These are phyloP conservation scores for Aspergillus sparsus DNA, from an alignment of 495 filamentous ascomycete species.

Conservation along the genomic window DNA sequence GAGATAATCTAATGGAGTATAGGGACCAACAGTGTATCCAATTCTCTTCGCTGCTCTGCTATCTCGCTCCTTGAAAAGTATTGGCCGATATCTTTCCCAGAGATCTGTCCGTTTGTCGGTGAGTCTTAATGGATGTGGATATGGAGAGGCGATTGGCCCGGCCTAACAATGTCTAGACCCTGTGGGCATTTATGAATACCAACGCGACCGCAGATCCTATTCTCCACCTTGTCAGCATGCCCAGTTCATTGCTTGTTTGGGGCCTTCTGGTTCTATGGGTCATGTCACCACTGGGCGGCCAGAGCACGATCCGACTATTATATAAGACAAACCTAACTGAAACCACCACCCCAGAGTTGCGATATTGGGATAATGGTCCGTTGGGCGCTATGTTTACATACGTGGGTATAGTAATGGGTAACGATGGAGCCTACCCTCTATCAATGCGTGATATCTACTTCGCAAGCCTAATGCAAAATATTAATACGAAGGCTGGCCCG, in stretches of 20 bases:
- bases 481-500: slow-evolving; percentile 10
- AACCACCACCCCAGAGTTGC: slow-evolving; percentile 1
- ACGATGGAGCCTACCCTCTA: slow-evolving; percentile 16
- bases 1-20: not conserved
- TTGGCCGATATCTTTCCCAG: slow-evolving; percentile 17
- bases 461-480: slow-evolving; percentile 21
- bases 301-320: slow-evolving; percentile 16
- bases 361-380: slow-evolving; percentile 25
- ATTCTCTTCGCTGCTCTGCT: slow-evolving; percentile 17
- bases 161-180: slow-evolving; percentile 4
- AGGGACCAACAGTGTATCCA: slow-evolving; percentile 18
- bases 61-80: slow-evolving; percentile 17
- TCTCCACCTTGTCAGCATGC: slow-evolving; percentile 19
- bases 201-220: slow-evolving; percentile 18
- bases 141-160: not conserved
- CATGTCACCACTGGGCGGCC: slow-evolving; percentile 19
- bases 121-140: not conserved
- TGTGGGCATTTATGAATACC: slow-evolving; percentile 21
- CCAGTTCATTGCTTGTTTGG: slow-evolving; percentile 14
- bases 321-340: slow-evolving; percentile 15
- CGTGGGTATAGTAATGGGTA: slow-evolving; percentile 7
- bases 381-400: slow-evolving; percentile 15
- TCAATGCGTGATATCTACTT: slow-evolving; percentile 22
- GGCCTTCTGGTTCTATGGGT: slow-evolving; percentile 11
- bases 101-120: slow-evolving; percentile 14